Base-by-base conservation (phyloP, 306 rosid genomes). In the Rosa chinensis region DNA sequence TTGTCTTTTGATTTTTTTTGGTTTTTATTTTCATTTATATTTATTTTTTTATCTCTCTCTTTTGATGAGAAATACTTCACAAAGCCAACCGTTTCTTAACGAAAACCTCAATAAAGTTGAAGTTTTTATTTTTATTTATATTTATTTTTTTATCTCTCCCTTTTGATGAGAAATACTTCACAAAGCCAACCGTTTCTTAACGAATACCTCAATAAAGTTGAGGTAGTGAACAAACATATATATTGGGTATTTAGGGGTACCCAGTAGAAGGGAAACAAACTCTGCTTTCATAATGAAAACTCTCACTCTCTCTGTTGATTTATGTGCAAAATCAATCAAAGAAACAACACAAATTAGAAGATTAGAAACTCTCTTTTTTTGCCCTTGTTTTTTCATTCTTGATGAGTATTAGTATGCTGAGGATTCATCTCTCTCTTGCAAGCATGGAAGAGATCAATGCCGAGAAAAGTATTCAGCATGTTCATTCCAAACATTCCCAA, bases 401-500 rank as follows among this genome's bases (percentile, higher is more conserved):
- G 75, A 80, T 79, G 79, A 43, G 35, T 72, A 68, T 50, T 67
- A 28, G 52, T 49, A 52, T 74, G 70, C 74, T 55, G 86, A 32
- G 83, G 44, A 68, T 80, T 89, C 48, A 58, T 84, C 80, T 92
- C 99, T 82, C 87, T 88, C 82, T 58, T 92, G 79, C 85, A 93
- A 58, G 97, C 98, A 74, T 82, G 84, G 77, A 89, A 77, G 78
- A 91, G 99, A 81, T 93, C 99, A n/a, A 90, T 73, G 72, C 98
- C 99, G 28, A 95, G 97, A 77, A 86, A 89, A 82, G 80, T 42
- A 84, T 95, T 95, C 25, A 95, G 89, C 77, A 89, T 13, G 87
- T 93, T 95, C 98, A 95, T 95, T 67, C 93, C 98, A 61, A 89
- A 91, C 94, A 91, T 93, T 77, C 99, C 99, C 53, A 82, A 84